Conservation (phyloP, 352 stramenopile genomes). For the Phytophthora meadii region DNA sequence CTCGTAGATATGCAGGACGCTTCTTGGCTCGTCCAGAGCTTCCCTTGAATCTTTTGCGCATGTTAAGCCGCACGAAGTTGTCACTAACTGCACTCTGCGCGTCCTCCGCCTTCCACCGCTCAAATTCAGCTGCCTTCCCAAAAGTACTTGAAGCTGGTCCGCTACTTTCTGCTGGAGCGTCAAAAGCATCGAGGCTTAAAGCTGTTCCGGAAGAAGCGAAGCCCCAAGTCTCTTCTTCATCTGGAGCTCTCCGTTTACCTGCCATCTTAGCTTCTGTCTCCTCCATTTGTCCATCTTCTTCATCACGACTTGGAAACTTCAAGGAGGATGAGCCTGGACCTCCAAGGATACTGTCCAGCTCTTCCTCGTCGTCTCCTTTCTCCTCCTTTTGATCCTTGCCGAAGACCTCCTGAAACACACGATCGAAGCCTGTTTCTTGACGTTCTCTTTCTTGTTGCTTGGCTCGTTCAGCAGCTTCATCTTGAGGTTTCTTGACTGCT, state of each 20-base stretch:
- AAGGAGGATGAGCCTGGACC: conserved; percentile 3
- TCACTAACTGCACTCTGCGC: conserved; percentile 59
- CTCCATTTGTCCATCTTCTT: conserved; percentile 1
- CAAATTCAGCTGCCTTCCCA: conserved; percentile 45
- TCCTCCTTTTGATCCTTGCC: conserved; percentile 26
- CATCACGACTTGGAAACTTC: not conserved
- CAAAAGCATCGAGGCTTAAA: conserved; percentile 53
- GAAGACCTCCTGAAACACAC: conserved; percentile 64
- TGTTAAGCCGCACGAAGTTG: conserved; percentile 85
- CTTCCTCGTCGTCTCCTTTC: conserved; percentile 30
- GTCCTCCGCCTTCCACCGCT: conserved; percentile 68
- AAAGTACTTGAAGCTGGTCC: not conserved
- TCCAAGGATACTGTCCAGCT: conserved; percentile 19
- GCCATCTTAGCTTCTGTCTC: conserved; percentile 4
- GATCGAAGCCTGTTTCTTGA: conserved; percentile 54
- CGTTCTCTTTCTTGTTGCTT: conserved; percentile 43
- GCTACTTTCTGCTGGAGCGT: conserved; percentile 14
- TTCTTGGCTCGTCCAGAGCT: conserved; percentile 76
- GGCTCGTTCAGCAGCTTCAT: conserved; percentile 17
- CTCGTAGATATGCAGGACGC: conserved; percentile 67
- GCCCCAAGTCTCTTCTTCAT: conserved; percentile 33
- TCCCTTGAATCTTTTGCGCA: conserved; percentile 78
- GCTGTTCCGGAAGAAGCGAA: conserved; percentile 39
- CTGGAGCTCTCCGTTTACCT: conserved; percentile 11
- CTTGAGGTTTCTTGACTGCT: conserved; percentile 23